Base-by-base conservation (phyloP, 1,284 basidiomycete genomes). In the Cryptococcus sp. region DNA sequence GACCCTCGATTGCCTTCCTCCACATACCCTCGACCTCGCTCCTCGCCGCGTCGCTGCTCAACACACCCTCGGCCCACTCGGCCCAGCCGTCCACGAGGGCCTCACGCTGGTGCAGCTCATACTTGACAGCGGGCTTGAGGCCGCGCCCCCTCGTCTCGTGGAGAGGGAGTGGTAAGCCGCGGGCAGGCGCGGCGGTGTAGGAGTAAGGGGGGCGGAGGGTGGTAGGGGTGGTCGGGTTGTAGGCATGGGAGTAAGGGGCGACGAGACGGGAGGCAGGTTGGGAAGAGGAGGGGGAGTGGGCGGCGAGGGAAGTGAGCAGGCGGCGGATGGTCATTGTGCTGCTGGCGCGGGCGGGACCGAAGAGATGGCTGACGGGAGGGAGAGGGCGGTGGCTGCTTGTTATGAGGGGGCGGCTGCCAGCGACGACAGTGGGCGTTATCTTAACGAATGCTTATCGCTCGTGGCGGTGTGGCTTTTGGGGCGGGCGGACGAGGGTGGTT, bases 161-260 rank as follows among this genome's bases (percentile, higher is more conserved):
- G 18, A 21, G 28, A 13, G 35, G 35, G 20, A 37, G n/a, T 20
- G 48, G 36, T n/a, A 39, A 12, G n/a, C 35, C 48, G 18, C 39
- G 35, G 20, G 20, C 16, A 18, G 33, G 33, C 15, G 47, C 18
- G 23, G 46, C n/a, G 57, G 46, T 13, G 52, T 44, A 52, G 62
- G 60, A 16, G 56, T 68, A 66, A 18, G 66, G 66, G 5, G 66
- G 62, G 50, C 60, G 55, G 33, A 67, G 53, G 8, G 63, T 55
- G 8, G 55, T 36, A 11, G 61, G 57, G 4, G 55, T 47, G 18
- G 44, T n/a, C 16, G 51, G 23, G 48, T 47, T 9, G 46, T 52
- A 18, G 11, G 56, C 50, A 46, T 64, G 59, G 15, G 64, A 55
- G 59, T 68, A 68, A 0, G 66, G 62, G 3, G 66, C 60, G 18